Evolutionary conservation across 169 alveolate genomes (phyloP), one percentile per base, ranked within the genome.

Genomic region (Plasmodium billcollinsi): DNA sequence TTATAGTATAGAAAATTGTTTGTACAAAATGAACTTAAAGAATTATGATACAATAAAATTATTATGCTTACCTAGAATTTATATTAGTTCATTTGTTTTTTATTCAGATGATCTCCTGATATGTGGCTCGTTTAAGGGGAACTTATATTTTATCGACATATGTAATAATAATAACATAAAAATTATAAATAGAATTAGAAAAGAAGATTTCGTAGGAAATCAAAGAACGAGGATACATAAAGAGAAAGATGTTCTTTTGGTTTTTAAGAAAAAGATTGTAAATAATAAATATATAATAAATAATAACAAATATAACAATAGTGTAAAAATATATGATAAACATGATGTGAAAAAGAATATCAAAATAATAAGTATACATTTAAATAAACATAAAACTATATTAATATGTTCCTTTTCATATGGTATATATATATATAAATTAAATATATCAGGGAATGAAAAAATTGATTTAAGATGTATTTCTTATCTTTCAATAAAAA

Each of bases 371-470:
- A 45, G 89, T 11, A 52, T 78, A n/a, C 15, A 49, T 43, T 58
- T 78, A 24, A 78, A 78, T 58, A 78, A 54, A n/a, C 56, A 69
- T 6, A 78, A 58, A 58, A 78, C 14, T 24, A 65, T 52, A 14
- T 47, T 78, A 12, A 43, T 78, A 15, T 78, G 80, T 14, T 54
- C 78, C 29, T 65, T 58, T 49, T 18, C 11, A 66, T 18, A 70
- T 58, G 14, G 70, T 9, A 33, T 78, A 24, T 78, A 50, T 50
- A 24, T 78, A 70, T 78, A 65, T 29, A 65, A 73, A 18, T 26
- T 78, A 54, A 50, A 24, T 11, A 63, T 78, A 29, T 50, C 72
- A 20, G 89, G 89, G 14, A 78, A 78, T 59, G 78, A 78, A 29
- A 78, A 78, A 61, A 47, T 78, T 33, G 67, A 65, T 24, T 49